Evolutionary conservation across 2,329 filamentous ascomycete species (phyloP).

Genomic region (Nigrospora osmanthi): DNA sequence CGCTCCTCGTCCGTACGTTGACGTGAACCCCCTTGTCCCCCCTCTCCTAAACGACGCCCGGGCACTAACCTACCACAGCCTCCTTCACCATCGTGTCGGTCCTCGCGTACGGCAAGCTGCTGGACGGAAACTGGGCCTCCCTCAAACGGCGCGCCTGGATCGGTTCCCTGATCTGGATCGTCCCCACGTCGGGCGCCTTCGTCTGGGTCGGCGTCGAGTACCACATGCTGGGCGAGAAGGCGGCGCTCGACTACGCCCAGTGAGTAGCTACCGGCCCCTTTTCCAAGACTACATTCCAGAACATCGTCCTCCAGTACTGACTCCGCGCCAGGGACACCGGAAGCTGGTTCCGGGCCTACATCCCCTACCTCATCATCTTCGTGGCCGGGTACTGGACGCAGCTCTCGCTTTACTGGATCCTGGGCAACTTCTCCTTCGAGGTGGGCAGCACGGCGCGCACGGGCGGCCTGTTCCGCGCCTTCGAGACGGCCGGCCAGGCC

Average conservation of each 20-base stretch:
- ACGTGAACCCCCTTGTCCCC: constrained; percentile 9
- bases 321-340: background rate
- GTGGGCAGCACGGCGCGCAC: constrained; percentile 12
- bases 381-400: constrained; percentile 2
- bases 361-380: constrained; percentile 1
- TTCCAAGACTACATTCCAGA: background rate
- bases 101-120: constrained; percentile 8
- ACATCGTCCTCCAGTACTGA: background rate
- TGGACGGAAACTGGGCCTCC: constrained; percentile 19
- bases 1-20: constrained; percentile 20
- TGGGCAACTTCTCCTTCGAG: constrained; percentile 19
- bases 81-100: background rate
- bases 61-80: background rate
- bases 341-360: background rate
- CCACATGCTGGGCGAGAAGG: background rate
- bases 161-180: constrained; percentile 17
- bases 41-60: background rate
- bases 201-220: constrained; percentile 17
- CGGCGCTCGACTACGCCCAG: constrained; percentile 1
- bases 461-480: constrained; percentile 7
- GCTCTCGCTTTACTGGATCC: constrained; percentile 18
- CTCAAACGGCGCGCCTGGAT: constrained; percentile 18
- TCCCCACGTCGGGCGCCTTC: constrained; percentile 19
- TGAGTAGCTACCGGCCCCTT: background rate
- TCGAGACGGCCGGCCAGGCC: constrained; percentile 7